These are phyloP conservation scores for Trichocomaceae sp. DNA, from an alignment of 2,329 filamentous ascomycete genomes.

Conservation along the genomic window DNA sequence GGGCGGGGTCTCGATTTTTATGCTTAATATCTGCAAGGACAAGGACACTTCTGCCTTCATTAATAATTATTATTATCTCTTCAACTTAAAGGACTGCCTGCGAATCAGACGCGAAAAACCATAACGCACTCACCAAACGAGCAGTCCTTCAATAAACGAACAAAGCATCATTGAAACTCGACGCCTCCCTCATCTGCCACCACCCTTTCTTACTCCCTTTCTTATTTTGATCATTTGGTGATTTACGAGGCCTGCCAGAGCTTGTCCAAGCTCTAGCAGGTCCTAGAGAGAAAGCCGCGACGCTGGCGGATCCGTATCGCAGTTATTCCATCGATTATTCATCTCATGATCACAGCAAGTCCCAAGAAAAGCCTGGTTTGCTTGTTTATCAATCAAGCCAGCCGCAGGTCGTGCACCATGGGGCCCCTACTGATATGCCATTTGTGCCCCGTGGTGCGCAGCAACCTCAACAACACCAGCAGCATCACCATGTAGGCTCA, in stretches of 20 bases:
- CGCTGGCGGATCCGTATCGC: conserved; percentile 69
- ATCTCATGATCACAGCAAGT: conserved; percentile 58
- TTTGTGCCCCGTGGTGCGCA: conserved; percentile 29
- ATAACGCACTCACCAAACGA: background rate
- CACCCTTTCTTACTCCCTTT: background rate
- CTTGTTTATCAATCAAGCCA: conserved; percentile 54
- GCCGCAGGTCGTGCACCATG: conserved; percentile 31
- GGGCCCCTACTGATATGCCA: conserved; percentile 26
- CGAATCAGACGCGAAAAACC: conserved; percentile 8
- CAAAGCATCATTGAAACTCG: background rate
- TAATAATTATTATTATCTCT: conserved; percentile 11
- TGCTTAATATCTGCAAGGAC: conserved; percentile 14
- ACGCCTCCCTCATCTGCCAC: background rate
- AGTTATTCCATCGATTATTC: conserved; percentile 71
- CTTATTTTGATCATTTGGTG: conserved; percentile 11
- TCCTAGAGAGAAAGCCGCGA: conserved; percentile 63
- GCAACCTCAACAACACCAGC: conserved; percentile 32
- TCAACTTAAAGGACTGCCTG: conserved; percentile 5
- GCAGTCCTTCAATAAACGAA: background rate
- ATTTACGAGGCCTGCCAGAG: conserved; percentile 54
- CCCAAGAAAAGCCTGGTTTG: conserved; percentile 58
- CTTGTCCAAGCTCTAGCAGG: conserved; percentile 63
- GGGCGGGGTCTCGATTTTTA: conserved; percentile 13
- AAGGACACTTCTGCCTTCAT: conserved; percentile 1
- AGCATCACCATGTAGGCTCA: conserved; percentile 36